phyloP scores from a whole-genome alignment of 2,329 filamentous ascomycete species.

The Ilyonectria robusta region DNA sequence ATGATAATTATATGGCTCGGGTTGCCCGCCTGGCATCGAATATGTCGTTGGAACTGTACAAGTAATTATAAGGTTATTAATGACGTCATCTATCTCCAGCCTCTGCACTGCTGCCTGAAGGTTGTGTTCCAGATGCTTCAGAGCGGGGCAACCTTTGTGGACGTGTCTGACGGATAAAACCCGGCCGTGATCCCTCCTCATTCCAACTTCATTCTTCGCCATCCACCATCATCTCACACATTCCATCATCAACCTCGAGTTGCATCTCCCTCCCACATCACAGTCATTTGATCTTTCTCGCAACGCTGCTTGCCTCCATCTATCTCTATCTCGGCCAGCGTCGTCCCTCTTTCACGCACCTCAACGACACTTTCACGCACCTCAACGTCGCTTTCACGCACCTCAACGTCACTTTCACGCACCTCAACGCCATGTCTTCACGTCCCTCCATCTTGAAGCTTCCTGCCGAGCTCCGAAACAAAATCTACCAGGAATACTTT shows the following conservation, averaged over 20 bases:
- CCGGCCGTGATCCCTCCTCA: background rate
- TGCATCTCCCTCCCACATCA: no score
- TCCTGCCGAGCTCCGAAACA: slow-evolving; percentile 30
- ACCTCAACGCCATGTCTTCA: slow-evolving; percentile 13
- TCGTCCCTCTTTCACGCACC: no score
- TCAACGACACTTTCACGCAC: no score
- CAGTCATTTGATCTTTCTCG: no score
- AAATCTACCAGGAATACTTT: slow-evolving; percentile 35
- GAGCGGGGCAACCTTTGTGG: background rate
- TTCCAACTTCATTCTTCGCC: background rate
- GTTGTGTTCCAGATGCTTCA: background rate
- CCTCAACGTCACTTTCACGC: no score
- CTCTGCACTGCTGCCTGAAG: background rate
- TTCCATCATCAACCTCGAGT: background rate
- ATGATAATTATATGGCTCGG: no score
- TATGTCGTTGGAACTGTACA: no score
- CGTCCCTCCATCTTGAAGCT: slow-evolving; percentile 6
- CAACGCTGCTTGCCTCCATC: no score
- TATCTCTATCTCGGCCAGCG: no score
- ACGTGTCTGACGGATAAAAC: background rate
- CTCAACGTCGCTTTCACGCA: background rate
- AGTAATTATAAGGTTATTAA: background rate
- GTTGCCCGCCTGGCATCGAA: no score
- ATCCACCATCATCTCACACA: background rate
- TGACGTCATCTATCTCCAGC: background rate